phyloP scores from a whole-genome alignment of 176 grass and related monocot genomes.

The Thalia dealbata region DNA sequence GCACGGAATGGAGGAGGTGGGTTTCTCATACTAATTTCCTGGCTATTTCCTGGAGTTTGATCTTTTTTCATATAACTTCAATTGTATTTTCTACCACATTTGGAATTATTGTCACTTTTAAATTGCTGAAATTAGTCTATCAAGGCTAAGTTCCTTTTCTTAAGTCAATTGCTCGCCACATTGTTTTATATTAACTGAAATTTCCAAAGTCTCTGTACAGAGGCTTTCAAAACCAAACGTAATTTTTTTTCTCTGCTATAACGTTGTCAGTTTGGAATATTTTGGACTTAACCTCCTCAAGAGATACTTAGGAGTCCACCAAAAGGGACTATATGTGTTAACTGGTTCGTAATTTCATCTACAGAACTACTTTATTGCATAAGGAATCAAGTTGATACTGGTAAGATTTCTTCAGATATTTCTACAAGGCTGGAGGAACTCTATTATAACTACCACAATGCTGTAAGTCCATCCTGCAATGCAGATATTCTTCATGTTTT shows the following conservation, averaged over 20 bases:
- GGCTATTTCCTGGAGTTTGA: not conserved
- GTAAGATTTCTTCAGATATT: constrained; percentile 58
- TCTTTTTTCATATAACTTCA: not conserved
- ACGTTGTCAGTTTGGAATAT: not conserved
- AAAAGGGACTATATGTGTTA: not conserved
- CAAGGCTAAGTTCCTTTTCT: not conserved
- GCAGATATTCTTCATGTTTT: not conserved
- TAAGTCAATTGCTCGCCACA: not conserved
- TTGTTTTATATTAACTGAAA: not conserved
- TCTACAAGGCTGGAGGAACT: constrained; percentile 55
- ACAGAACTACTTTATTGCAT: constrained; percentile 63
- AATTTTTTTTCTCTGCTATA: not conserved
- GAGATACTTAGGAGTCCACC: not conserved
- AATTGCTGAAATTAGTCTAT: not conserved
- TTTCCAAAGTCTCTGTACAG: not conserved
- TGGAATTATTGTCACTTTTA: not conserved
- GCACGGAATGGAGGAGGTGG: constrained; percentile 57
- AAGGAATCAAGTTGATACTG: constrained; percentile 50
- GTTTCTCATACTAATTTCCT: constrained; percentile 1
- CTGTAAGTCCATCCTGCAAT: constrained; percentile 26
- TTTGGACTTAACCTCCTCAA: not conserved
- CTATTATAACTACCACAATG: constrained; percentile 66
- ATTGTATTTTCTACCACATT: not conserved
- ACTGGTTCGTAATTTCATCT: constrained; percentile 1
- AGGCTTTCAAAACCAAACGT: not conserved